A percentile compares a stretch with the other conserved stretches of the same genome.
Evolutionary conservation across 495 filamentous ascomycete genomes (phyloP).

Genomic region (Xylaria curta): DNA sequence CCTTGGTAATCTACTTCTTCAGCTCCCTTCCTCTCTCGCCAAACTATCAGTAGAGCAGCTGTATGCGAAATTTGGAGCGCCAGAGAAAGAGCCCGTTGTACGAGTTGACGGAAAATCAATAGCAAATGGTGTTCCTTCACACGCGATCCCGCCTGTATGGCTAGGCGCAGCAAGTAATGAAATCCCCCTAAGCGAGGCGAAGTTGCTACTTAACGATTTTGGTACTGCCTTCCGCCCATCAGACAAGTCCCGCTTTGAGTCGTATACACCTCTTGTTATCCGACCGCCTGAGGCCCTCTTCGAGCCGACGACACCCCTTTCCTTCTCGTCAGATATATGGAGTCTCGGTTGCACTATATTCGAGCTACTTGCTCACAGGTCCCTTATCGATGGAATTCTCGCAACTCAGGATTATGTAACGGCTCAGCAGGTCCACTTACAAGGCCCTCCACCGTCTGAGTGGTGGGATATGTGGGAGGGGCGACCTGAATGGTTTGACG

Average conservation of each 20-base stretch:
- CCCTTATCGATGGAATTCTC: slow-evolving; percentile 31
- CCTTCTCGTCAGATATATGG: slow-evolving; percentile 49
- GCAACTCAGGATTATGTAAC: slow-evolving; percentile 45
- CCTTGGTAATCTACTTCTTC: slow-evolving; percentile 46
- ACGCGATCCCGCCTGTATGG: slow-evolving; percentile 31
- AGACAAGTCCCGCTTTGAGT: slow-evolving; percentile 38
- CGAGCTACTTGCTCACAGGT: slow-evolving; percentile 29
- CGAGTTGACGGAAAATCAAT: slow-evolving; percentile 33
- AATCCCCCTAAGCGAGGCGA: slow-evolving; percentile 32
- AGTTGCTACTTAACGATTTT: slow-evolving; percentile 49
- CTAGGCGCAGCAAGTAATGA: slow-evolving; percentile 34
- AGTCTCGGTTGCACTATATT: slow-evolving; percentile 46
- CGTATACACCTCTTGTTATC: slow-evolving; percentile 40
- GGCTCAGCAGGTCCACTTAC: slow-evolving; percentile 45
- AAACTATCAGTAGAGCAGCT: slow-evolving; percentile 41
- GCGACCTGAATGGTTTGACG: slow-evolving; percentile 28
- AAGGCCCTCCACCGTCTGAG: slow-evolving; percentile 41
- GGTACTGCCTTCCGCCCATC: slow-evolving; percentile 45
- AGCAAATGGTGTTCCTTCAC: slow-evolving; percentile 29
- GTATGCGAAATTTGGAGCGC: slow-evolving; percentile 42
- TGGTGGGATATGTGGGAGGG: slow-evolving; percentile 42
- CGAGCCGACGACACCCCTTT: slow-evolving; percentile 39
- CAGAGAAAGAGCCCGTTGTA: slow-evolving; percentile 32
- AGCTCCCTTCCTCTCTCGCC: slow-evolving; percentile 44
- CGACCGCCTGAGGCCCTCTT: slow-evolving; percentile 44